Evolutionary conservation across 108 stramenopile genomes (phyloP).

Genomic region (Hondaea fermentalgiana): DNA sequence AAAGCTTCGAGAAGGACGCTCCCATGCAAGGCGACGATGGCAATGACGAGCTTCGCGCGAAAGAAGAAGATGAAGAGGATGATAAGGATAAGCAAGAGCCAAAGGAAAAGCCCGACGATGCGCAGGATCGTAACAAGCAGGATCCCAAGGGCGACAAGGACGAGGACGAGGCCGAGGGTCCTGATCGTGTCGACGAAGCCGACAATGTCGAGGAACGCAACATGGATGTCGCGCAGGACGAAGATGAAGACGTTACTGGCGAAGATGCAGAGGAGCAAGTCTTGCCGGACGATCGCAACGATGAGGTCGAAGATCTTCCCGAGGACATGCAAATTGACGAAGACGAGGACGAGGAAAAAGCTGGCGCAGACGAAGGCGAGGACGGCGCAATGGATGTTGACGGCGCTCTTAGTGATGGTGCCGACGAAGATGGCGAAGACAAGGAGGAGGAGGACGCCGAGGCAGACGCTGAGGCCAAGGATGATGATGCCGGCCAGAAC

Average conservation of each 20-base stretch:
- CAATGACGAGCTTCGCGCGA: conserved; percentile 83
- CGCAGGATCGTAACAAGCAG: conserved; percentile 47
- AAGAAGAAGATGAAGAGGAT: conserved; percentile 59
- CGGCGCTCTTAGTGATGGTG: not conserved
- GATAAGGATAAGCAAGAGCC: conserved; percentile 39
- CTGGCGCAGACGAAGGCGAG: conserved; percentile 23
- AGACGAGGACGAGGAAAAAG: conserved; percentile 34
- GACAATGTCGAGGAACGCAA: conserved; percentile 59
- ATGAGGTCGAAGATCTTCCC: conserved; percentile 23
- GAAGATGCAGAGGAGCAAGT: conserved; percentile 48
- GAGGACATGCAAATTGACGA: not conserved
- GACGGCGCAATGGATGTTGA: conserved; percentile 32
- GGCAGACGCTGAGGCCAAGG: conserved; percentile 28
- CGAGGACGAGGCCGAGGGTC: conserved; percentile 29
- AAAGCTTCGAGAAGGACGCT: conserved; percentile 84
- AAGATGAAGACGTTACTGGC: conserved; percentile 48
- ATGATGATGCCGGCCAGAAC: conserved; percentile 19
- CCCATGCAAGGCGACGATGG: conserved; percentile 66
- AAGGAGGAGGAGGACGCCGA: conserved; percentile 20
- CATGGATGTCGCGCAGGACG: conserved; percentile 66
- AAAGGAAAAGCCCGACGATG: conserved; percentile 40
- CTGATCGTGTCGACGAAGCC: conserved; percentile 6
- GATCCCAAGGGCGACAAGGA: conserved; percentile 44
- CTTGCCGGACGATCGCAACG: conserved; percentile 46
- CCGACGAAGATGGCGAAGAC: not conserved